Percentiles rank a stretch among this genome's conserved stretches.
Conservation (phyloP, 2,329 filamentous ascomycete species). For the Rasamsonia emersonii region DNA sequence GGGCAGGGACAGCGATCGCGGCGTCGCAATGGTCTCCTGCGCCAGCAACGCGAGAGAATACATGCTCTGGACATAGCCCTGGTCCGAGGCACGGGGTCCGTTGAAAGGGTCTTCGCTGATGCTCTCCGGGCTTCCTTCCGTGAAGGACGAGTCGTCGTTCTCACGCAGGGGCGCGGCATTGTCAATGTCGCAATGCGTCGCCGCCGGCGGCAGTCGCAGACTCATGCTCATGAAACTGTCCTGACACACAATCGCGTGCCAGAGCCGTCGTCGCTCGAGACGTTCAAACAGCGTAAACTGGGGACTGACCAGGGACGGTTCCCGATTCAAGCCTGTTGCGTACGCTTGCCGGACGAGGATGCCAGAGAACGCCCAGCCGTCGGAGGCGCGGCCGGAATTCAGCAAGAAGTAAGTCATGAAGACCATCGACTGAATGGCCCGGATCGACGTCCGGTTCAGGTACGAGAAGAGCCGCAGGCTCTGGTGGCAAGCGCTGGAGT, state of each 20-base stretch:
- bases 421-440: slow-evolving; percentile 9
- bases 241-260: slow-evolving; percentile 9
- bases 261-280: slow-evolving; percentile 5
- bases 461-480: slow-evolving; percentile 9
- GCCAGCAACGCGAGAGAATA: slow-evolving; percentile 7
- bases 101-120: slow-evolving; percentile 5
- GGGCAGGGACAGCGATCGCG: slow-evolving; percentile 8
- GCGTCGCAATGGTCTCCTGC: slow-evolving; percentile 7
- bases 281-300: slow-evolving; percentile 6
- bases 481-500: slow-evolving; percentile 9
- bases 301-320: slow-evolving; percentile 7
- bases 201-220: slow-evolving; percentile 6
- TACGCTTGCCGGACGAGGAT: slow-evolving; percentile 8
- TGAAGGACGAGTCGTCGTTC: slow-evolving; percentile 6
- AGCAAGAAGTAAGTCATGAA: slow-evolving; percentile 9
- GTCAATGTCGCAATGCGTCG: slow-evolving; percentile 7
- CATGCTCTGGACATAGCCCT: slow-evolving; percentile 9
- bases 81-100: slow-evolving; percentile 4
- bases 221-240: slow-evolving; percentile 11
- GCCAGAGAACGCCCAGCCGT: slow-evolving; percentile 10
- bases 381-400: slow-evolving; percentile 8
- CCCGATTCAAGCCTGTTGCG: slow-evolving; percentile 7
- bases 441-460: slow-evolving; percentile 7
- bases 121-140: slow-evolving; percentile 2
- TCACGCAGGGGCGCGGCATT: slow-evolving; percentile 6